Evolutionary conservation across 257 asterid species (phyloP).

Genomic region (Ilex aquifolium): DNA sequence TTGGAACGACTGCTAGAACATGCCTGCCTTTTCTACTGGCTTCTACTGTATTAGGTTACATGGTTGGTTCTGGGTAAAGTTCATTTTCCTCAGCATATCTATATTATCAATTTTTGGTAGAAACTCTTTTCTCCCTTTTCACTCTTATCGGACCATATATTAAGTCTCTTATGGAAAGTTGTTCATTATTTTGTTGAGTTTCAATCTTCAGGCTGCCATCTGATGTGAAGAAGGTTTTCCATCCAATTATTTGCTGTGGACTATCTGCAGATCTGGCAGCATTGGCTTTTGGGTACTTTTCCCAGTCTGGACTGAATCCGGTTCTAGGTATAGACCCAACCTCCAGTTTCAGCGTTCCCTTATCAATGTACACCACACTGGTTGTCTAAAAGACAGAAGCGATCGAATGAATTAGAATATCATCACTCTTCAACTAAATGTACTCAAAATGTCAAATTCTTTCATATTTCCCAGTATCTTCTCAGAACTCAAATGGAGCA

Average conservation of each 20-base stretch:
- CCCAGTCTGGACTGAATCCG: slow-evolving; percentile 62
- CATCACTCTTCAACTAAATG: too few relatives aligned
- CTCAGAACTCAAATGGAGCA: too few relatives aligned
- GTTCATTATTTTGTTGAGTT: slow-evolving; percentile 11
- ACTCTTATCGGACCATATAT: background rate
- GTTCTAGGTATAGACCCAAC: slow-evolving; percentile 55
- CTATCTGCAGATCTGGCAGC: slow-evolving; percentile 88
- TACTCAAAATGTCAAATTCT: too few relatives aligned
- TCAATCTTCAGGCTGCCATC: slow-evolving; percentile 60
- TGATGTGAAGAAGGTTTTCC: slow-evolving; percentile 68
- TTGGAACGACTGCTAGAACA: slow-evolving; percentile 82
- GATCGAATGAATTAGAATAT: too few relatives aligned
- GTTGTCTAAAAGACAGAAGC: too few relatives aligned
- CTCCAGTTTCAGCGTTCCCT: background rate
- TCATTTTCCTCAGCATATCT: slow-evolving; percentile 13
- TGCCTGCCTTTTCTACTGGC: slow-evolving; percentile 94
- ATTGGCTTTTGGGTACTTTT: slow-evolving; percentile 62
- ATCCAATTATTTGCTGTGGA: slow-evolving; percentile 88
- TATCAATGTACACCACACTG: too few relatives aligned
- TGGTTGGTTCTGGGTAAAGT: slow-evolving; percentile 75
- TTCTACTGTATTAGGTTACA: slow-evolving; percentile 80
- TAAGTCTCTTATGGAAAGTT: background rate
- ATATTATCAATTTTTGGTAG: background rate
- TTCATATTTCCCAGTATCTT: too few relatives aligned
- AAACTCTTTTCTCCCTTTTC: background rate